Evolutionary conservation across 352 stramenopile species (phyloP), one percentile per base, ranked within the genome.

Genomic region (Plasmopara viticola): DNA sequence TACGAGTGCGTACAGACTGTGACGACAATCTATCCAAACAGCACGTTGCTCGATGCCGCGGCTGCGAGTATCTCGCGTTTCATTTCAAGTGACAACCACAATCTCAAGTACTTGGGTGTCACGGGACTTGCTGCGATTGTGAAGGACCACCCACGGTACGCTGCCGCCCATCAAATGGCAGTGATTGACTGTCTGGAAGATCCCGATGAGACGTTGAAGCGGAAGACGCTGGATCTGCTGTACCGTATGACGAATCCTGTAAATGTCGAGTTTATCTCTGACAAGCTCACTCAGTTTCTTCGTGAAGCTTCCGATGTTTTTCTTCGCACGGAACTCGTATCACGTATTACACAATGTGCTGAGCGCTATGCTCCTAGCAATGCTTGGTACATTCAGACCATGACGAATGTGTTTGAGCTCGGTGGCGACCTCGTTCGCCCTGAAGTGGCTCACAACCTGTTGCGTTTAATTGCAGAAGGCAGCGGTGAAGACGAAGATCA

Each of bases 141-240:
- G 5, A 95, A 96, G 66, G 87, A 97, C 70, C 82, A 96, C 54
- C 85, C 86, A n/a, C 74, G 80, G 0, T 99, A 99, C 70, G 97
- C 97, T 14, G 95, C 96, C 6, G 93, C 97, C 44, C 97, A 99
- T 81, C 97, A 99, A 84, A 96, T 99, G 86, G 94, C 96, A 15
- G 97, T 99, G 17, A 99, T 99, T 64, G 97, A 99, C 72, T 99
- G 97, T 64, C 74, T 99, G 7, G 96, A 99, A 80, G 96, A 99
- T 72, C 86, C 92, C 0, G 97, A 99, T 71, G 97, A 99, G 75
- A 99, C 97, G 34, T 80, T 99, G 15, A 98, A 99, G 78, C 86
- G 96, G 44, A 99, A 99, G 82, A 99, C 96, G 25, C 70, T 99
- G 42, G 95, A 99, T 59, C 59, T 97, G 58, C 67, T 97, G 14